phyloP scores from a whole-genome alignment of 169 alveolate genomes.

The Plasmodium vivax region DNA sequence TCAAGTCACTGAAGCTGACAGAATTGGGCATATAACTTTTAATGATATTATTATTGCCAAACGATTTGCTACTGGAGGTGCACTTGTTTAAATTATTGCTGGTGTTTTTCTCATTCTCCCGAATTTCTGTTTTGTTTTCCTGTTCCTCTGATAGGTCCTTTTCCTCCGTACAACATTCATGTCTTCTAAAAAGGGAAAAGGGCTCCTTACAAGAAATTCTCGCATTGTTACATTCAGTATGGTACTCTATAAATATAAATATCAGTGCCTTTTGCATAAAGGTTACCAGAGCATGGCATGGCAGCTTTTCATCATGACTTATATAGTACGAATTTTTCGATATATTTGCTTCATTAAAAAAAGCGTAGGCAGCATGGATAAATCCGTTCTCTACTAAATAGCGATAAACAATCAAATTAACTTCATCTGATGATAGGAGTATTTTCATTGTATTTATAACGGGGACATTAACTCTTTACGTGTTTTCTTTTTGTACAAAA shows the following conservation, averaged over 20 bases:
- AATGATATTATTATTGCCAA: constrained; percentile 6
- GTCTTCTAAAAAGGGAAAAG: constrained; percentile 88
- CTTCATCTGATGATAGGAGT: constrained; percentile 90
- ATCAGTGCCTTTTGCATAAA: constrained; percentile 91
- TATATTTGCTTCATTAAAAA: constrained; percentile 87
- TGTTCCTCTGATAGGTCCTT: constrained; percentile 74
- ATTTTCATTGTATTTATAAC: constrained; percentile 85
- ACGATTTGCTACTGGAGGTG: constrained; percentile 13
- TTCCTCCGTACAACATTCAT: constrained; percentile 86
- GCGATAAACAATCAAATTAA: constrained; percentile 89
- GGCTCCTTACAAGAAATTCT: constrained; percentile 88
- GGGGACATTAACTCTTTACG: background rate
- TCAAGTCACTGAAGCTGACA: background rate
- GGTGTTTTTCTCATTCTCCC: constrained; percentile 4
- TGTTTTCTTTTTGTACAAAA: constrained; percentile 4
- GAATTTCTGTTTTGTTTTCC: constrained; percentile 25
- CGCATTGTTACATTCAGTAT: constrained; percentile 86
- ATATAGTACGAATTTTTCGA: constrained; percentile 85
- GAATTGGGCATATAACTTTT: background rate
- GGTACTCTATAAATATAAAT: constrained; percentile 88
- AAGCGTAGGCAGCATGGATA: constrained; percentile 88
- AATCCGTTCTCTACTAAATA: constrained; percentile 91
- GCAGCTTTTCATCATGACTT: constrained; percentile 89
- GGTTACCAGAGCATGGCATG: constrained; percentile 90
- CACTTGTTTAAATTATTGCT: constrained; percentile 43